phyloP scores from a whole-genome alignment of 192 early-diverging fungal genomes.

The Backusella mclennaniae region DNA sequence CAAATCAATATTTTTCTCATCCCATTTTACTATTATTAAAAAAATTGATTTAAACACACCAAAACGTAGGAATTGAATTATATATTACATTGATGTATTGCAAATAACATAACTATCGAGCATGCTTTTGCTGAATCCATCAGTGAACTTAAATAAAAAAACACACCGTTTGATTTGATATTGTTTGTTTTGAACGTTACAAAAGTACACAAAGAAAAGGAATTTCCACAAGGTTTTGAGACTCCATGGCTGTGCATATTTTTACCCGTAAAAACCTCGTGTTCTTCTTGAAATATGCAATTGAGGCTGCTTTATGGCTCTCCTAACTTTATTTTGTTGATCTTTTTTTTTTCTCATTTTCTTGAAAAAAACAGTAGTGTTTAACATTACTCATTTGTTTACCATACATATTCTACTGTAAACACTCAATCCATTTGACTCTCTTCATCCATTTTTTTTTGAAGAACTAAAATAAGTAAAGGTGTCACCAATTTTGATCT shows the following conservation, averaged over 20 bases:
- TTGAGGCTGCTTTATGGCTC: no score
- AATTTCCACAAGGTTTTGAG: neutral
- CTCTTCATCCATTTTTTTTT: neutral
- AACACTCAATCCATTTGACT: no score
- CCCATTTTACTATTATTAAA: neutral
- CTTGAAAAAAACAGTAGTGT: no score
- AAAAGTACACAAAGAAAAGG: neutral
- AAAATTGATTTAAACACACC: neutral
- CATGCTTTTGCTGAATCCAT: neutral
- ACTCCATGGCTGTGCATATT: neutral
- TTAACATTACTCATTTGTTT: no score
- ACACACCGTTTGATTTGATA: neutral
- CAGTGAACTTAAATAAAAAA: neutral
- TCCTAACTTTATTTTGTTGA: no score
- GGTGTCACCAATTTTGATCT: neutral
- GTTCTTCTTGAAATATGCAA: no score
- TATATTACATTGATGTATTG: neutral
- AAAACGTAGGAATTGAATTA: neutral
- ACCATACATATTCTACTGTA: no score
- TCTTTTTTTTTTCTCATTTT: no score
- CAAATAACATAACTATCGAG: neutral
- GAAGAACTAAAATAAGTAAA: neutral
- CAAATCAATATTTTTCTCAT: neutral
- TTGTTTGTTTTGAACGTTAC: neutral
- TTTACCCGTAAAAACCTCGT: neutral